Base-by-base conservation (phyloP, 2,329 filamentous ascomycete genomes). In the Cryphonectria naterciae region DNA sequence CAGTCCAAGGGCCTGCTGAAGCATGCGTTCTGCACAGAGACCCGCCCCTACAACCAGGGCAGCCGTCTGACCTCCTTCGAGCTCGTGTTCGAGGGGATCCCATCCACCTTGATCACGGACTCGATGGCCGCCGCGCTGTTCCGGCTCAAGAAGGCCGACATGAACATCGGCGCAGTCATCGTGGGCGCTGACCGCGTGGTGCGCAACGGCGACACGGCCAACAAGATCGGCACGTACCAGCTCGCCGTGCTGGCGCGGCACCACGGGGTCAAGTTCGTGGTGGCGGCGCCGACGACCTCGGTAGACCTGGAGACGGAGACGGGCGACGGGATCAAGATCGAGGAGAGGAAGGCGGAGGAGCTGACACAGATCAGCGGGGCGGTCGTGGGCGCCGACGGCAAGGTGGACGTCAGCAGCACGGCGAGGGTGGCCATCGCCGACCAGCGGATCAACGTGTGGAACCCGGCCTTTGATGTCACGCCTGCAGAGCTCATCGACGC, bases 221-320 rank as follows among this genome's bases (percentile, higher is more conserved):
- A 99, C 84, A 99, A 99, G 85, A 97, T 99, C 73, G 96, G 96
- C 67, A 99, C 96, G 0, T 98, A 99, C 80, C 88, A 91, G 68
- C 87, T 99, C 4, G 94, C 96, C 4, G 94, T 98, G n/a, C 86
- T 97, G 41, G 96, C 96, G 32, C 91, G 88, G 74, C 86, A 95
- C 77, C 96, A 99, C 77, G 93, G 93, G 25, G 87, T 98, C 77
- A 97, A 95, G 80, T 99, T 99, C 79, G 87, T 99, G 13, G 95
- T 99, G 41, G 96, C 96, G 0, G 96, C 96, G 0, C 96, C 96
- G 0, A 93, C 95, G 8, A 99, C 96, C 1, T 97, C 94, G 70
- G 96, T 99, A 75, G 96, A 99, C 78, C 84, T 97, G 43, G 85
- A 88, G 68, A 98, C 95, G 2, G 86, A 88, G 74, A 92, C 89